These are phyloP conservation scores for Benincasa hispida DNA, from an alignment of 306 rosid genomes.

Conservation along the genomic window DNA sequence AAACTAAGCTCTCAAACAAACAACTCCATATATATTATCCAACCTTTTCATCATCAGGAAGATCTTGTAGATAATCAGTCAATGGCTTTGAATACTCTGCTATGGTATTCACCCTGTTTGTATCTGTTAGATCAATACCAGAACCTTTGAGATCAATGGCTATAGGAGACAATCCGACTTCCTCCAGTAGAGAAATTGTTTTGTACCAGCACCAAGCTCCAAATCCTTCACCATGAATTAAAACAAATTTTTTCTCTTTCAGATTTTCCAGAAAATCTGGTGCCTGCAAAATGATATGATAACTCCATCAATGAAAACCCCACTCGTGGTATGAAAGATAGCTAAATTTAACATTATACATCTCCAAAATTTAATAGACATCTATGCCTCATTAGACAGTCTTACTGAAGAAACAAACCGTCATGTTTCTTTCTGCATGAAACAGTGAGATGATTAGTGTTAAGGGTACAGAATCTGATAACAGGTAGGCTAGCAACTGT, in stretches of 20 bases:
- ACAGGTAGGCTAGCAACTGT: neutral
- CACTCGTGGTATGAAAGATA: neutral
- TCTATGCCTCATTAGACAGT: neutral
- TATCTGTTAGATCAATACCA: slow-evolving; percentile 82
- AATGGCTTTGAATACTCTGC: slow-evolving; percentile 84
- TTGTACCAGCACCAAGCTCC: slow-evolving; percentile 99
- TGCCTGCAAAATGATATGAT: neutral
- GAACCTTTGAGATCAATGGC: slow-evolving; percentile 85
- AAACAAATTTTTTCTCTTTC: slow-evolving; percentile 48
- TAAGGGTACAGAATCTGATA: neutral
- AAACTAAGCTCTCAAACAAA: neutral
- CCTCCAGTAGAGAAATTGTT: slow-evolving; percentile 73
- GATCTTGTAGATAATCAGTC: slow-evolving; percentile 52
- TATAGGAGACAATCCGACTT: slow-evolving; percentile 59
- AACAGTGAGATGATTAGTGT: neutral
- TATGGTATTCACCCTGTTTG: slow-evolving; percentile 43
- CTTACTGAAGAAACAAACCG: neutral
- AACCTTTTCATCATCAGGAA: slow-evolving; percentile 87
- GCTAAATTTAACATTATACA: neutral
- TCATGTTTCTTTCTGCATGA: neutral
- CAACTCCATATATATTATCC: neutral
- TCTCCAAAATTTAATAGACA: neutral
- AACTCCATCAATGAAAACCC: neutral
- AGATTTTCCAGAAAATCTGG: slow-evolving; percentile 35
- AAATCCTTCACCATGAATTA: slow-evolving; percentile 90